These are phyloP conservation scores for Globisporangium irregulare DNA, from an alignment of 352 stramenopile genomes.

Conservation along the genomic window DNA sequence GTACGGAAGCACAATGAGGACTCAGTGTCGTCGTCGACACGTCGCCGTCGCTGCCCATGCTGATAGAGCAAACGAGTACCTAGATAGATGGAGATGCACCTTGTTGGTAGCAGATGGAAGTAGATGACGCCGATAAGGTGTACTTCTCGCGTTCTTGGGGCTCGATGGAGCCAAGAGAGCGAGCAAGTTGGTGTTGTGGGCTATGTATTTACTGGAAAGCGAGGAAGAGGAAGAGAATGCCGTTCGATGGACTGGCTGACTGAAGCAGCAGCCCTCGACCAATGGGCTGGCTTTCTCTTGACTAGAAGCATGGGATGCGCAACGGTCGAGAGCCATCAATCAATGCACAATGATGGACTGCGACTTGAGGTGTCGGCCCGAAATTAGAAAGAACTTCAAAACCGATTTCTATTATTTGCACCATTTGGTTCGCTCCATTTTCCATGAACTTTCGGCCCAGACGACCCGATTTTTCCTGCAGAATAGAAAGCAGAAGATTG, in stretches of 20 bases:
- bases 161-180: background rate
- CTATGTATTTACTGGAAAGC: background rate
- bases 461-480: too few species aligned
- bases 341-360: background rate
- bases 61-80: background rate
- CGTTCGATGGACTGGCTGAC: background rate
- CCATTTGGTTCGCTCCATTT: too few species aligned
- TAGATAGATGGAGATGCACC: background rate
- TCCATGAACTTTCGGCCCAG: too few species aligned
- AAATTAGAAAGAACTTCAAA: too few species aligned
- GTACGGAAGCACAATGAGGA: background rate
- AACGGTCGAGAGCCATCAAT: background rate
- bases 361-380: too few species aligned
- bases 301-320: background rate
- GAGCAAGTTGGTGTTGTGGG: background rate
- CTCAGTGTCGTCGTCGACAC: background rate
- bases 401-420: too few species aligned
- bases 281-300: background rate
- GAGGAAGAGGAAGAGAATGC: background rate
- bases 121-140: too few species aligned
- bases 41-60: background rate
- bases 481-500: too few species aligned
- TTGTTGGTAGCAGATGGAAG: background rate
- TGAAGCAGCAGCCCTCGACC: background rate
- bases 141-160: background rate